Base-by-base conservation (phyloP, 169 alveolate species). In the Eimeria mitis region DNA sequence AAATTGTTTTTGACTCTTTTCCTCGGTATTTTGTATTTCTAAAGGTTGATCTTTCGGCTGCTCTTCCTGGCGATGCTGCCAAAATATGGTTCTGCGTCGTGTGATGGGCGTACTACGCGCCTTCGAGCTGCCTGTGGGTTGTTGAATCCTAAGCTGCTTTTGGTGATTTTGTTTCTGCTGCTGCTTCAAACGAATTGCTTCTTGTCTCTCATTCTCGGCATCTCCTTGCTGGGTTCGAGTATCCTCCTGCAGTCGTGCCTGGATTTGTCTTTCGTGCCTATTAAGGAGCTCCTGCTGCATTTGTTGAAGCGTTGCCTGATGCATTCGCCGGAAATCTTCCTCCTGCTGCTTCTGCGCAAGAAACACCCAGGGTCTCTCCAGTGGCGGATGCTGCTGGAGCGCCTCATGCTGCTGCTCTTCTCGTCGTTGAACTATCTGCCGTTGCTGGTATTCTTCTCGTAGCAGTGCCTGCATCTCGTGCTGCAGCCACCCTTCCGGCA, bases 401-500 rank as follows among this genome's bases (percentile, higher is more conserved):
- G 75, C 56, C 61, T 84, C 91, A 47, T 54, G 54, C 76, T 84
- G 76, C 78, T 84, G 78, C 76, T 84, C 91, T 23, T 54, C 91
- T 19, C 91, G 91, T 42, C 91, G n/a, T 37, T 84, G 76, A 54
- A 84, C 91, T 11, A 49, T 49, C 54, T 84, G 91, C 91, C 91
- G 4, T 40, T 84, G 91, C 75, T 56, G 78, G 75, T 56, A 56
- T 37, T 56, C 91, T 37, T 84, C 59, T 37, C 91, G 83, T 21
- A 79, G 65, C 47, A 79, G 68, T 31, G 89, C 91, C 91, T 84
- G 91, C 78, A 84, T 49, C 52, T 84, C 76, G 59, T 56, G 91
- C 91, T 84, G 59, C 76, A 84, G 76, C 91, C 89, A 79, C 21
- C 40, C 56, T 73, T 37, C 83, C 83, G 83, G 56, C 52, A 73